A percentile compares a stretch with the other conserved stretches of the same genome.
Evolutionary conservation across 2,329 filamentous ascomycete genomes (phyloP).

Genomic region (Aspergillus tubingensis): DNA sequence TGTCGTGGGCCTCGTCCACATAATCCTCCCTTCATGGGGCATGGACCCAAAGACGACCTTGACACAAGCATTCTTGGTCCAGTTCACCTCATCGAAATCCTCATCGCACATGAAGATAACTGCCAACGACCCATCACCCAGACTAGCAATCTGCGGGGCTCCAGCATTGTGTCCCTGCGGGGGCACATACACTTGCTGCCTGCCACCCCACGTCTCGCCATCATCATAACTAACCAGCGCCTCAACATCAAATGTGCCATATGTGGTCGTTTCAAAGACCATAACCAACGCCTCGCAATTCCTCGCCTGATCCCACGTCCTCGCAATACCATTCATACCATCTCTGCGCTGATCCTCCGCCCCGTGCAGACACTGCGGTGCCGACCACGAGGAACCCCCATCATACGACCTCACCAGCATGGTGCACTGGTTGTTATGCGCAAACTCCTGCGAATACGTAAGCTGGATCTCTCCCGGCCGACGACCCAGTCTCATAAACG

Average conservation of each 20-base stretch:
- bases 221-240: constrained; percentile 50
- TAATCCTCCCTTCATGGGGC: constrained; percentile 34
- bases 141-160: constrained; percentile 48
- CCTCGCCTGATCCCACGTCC: constrained; percentile 31
- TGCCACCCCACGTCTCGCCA: constrained; percentile 42
- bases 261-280: constrained; percentile 51
- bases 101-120: constrained; percentile 54
- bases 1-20: constrained; percentile 36
- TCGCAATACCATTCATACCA: constrained; percentile 49
- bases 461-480: constrained; percentile 44
- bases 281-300: constrained; percentile 42
- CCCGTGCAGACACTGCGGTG: constrained; percentile 45
- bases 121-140: constrained; percentile 43
- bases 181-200: constrained; percentile 47
- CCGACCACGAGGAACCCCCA: constrained; percentile 47
- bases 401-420: constrained; percentile 51
- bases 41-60: constrained; percentile 44
- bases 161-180: constrained; percentile 44
- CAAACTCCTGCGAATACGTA: constrained; percentile 52
- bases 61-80: constrained; percentile 44
- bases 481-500: constrained; percentile 49
- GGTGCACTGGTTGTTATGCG: constrained; percentile 51
- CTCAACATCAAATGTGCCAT: constrained; percentile 47
- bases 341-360: constrained; percentile 39
- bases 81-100: constrained; percentile 36